Evolutionary conservation across 805 yeast species (phyloP).

Genomic region (Pichia scutulata): DNA sequence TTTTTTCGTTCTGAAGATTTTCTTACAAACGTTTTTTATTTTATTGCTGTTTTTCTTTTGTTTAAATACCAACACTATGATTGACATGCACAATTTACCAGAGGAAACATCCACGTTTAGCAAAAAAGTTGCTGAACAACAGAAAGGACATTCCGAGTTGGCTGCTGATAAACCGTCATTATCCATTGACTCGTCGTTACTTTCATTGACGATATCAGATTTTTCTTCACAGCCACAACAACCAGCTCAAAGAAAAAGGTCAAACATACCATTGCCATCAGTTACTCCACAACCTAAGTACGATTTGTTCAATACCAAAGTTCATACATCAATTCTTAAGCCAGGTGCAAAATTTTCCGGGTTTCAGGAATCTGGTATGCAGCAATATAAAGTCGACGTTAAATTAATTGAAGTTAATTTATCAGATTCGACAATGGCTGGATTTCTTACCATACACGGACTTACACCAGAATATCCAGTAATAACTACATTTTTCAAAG

Average conservation of each 20-base stretch:
- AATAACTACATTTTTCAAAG: constrained; percentile 64
- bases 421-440: constrained; percentile 42
- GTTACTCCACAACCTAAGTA: background rate
- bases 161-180: background rate
- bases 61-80: too few species aligned
- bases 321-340: constrained; percentile 34
- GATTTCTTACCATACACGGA: constrained; percentile 59
- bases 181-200: background rate
- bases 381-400: constrained; percentile 59
- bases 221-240: background rate
- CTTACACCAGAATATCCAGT: constrained; percentile 54
- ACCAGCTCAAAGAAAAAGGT: too few species aligned
- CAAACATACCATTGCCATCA: background rate
- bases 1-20: too few species aligned
- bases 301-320: background rate
- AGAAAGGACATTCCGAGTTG: background rate
- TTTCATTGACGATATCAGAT: too few species aligned
- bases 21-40: background rate
- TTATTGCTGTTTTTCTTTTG: background rate
- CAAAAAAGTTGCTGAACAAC: too few species aligned
- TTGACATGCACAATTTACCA: background rate
- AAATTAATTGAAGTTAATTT: constrained; percentile 66
- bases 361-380: constrained; percentile 60
- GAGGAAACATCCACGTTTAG: background rate
- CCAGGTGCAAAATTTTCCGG: constrained; percentile 62